phyloP scores from a whole-genome alignment of 306 rosid species.

The Vachellia pachyceras region DNA sequence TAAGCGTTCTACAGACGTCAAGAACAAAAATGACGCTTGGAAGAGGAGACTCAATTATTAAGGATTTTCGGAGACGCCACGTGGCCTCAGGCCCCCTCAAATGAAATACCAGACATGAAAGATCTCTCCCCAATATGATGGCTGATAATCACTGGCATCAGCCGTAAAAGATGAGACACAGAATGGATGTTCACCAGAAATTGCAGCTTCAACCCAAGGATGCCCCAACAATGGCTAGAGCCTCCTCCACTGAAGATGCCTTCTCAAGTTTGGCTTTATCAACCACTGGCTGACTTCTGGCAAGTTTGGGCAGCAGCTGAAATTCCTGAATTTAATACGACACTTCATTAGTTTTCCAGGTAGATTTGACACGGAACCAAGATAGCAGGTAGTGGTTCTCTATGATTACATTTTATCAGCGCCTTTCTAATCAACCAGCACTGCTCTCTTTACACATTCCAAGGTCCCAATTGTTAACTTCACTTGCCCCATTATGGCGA shows the following conservation, averaged over 20 bases:
- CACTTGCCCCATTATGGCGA: background rate
- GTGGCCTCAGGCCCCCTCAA: constrained; percentile 14
- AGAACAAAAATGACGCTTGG: constrained; percentile 14
- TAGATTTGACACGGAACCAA: background rate
- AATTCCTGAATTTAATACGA: constrained; percentile 63
- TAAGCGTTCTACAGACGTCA: background rate
- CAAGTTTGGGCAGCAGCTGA: constrained; percentile 87
- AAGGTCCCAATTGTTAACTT: too few relatives aligned
- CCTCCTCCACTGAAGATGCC: constrained; percentile 86
- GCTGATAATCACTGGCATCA: constrained; percentile 33
- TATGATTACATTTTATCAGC: background rate
- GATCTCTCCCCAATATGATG: constrained; percentile 12
- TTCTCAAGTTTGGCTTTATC: constrained; percentile 78
- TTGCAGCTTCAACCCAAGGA: constrained; percentile 55
- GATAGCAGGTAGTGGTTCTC: background rate
- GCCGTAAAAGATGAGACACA: constrained; percentile 33
- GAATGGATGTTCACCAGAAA: constrained; percentile 14
- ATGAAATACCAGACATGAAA: constrained; percentile 25
- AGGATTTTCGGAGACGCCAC: background rate
- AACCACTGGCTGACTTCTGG: constrained; percentile 73
- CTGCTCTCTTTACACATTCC: constrained; percentile 43
- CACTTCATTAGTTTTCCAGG: constrained; percentile 24
- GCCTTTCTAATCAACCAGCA: constrained; percentile 33
- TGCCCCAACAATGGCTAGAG: constrained; percentile 67
- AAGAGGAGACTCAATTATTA: background rate